These are phyloP conservation scores for Isabelozyma pseudorhagii DNA, from an alignment of 805 yeast species.

Conservation along the genomic window DNA sequence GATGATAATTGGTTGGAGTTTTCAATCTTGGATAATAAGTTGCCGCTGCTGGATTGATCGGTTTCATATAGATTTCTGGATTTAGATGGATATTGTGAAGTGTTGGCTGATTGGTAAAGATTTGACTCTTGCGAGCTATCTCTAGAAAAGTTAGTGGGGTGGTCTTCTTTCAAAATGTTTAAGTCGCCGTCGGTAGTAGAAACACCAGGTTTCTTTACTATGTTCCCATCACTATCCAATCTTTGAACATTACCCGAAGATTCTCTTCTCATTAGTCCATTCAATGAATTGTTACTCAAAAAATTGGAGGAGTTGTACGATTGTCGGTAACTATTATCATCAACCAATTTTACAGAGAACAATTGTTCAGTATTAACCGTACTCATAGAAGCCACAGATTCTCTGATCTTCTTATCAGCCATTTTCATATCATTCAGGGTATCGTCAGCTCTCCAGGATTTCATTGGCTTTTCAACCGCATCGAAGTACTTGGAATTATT, in stretches of 20 bases:
- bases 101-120: constrained; percentile 5
- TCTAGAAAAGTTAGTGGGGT: constrained; percentile 1
- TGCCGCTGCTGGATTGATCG: constrained; percentile 10
- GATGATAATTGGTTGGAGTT: constrained; percentile 8
- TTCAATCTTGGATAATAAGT: constrained; percentile 16
- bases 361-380: constrained; percentile 86
- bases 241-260: constrained; percentile 39
- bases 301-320: constrained; percentile 21
- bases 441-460: constrained; percentile 43
- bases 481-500: constrained; percentile 26
- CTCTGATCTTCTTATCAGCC: constrained; percentile 46
- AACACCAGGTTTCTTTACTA: constrained; percentile 15
- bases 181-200: constrained; percentile 25
- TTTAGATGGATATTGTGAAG: background rate
- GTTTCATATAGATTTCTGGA: constrained; percentile 2
- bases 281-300: constrained; percentile 22
- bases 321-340: constrained; percentile 40
- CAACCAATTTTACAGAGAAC: constrained; percentile 73
- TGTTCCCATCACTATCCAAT: constrained; percentile 44
- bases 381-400: constrained; percentile 68
- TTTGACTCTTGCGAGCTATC: constrained; percentile 8
- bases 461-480: constrained; percentile 35
- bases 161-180: constrained; percentile 27
- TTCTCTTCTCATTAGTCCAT: constrained; percentile 18
- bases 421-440: constrained; percentile 15